Evolutionary conservation across 139 green algal species (phyloP), one percentile per base, ranked within the genome.

Genomic region (Medakamo hakoo): DNA sequence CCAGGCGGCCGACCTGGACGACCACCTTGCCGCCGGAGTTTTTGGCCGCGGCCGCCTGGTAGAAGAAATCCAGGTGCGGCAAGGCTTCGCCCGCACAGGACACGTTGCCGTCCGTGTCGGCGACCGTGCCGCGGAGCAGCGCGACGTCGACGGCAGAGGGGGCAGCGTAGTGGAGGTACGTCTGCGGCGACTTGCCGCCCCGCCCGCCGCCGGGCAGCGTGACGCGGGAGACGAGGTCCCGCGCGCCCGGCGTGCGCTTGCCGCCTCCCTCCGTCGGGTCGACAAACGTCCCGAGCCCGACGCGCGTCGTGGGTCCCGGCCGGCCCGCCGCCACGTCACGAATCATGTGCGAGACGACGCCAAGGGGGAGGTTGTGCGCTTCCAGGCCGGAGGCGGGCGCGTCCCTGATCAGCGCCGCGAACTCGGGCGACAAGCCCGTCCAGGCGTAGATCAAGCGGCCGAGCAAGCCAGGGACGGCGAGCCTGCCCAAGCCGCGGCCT

Each of bases 91-190:
- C 55, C n/a, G 78, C 74, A n/a, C 79, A 70, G 31, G 30, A 70
- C n/a, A 83, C 55, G 30, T 83, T 83, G 68, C 77, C 77, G 27
- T 78, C 72, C 26, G 67, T 9, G 62, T 83, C 77, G 26, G 77
- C 73, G 5, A 68, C 76, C 14, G 74, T 81, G 55, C 72, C 77
- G 4, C 77, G 59, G 27, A 83, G 63, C 40, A 83, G 40, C 4
- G 72, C 77, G 3, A 76, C 71, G 30, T 72, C n/a, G 19, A 81
- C 70, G 23, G 24, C 16, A 63, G 55, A 21, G 40, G 23, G 55
- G 3, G 24, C 4, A 49, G 30, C 2, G n/a, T 80, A 83, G 58
- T 59, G 78, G 14, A 83, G 65, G 23, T 67, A 58, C 57, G 73
- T 59, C 49, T 66, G n/a, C n/a, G n/a, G n/a, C n/a, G n/a, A n/a